Conservation (phyloP, 1,284 basidiomycete genomes). For the Serendipita sp. region DNA sequence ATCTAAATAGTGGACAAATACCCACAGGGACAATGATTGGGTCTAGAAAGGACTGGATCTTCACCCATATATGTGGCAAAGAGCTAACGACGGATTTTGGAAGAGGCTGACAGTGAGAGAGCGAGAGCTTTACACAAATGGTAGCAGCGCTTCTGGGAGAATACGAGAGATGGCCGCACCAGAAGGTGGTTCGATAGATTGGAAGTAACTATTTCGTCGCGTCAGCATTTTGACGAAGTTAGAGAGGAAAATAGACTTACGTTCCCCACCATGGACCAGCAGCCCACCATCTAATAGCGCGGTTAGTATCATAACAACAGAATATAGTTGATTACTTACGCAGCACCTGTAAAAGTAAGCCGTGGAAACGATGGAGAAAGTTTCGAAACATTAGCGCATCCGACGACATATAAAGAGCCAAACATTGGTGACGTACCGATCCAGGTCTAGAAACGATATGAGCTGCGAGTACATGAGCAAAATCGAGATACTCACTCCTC, state of each 20-base stretch:
- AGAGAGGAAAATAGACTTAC: background rate
- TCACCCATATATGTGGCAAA: no score
- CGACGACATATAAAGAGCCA: background rate
- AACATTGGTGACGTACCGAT: background rate
- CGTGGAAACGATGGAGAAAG: no score
- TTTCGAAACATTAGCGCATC: background rate
- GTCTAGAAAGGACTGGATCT: no score
- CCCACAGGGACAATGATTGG: no score
- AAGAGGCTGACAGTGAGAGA: no score
- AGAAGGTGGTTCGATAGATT: constrained; percentile 47
- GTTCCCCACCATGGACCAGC: constrained; percentile 5
- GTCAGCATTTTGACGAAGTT: constrained; percentile 2
- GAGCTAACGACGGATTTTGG: no score
- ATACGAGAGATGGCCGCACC: constrained; percentile 37
- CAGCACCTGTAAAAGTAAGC: no score
- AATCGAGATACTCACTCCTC: background rate
- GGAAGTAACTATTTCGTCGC: constrained; percentile 29
- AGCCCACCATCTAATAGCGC: background rate
- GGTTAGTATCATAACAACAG: no score
- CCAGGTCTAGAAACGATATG: background rate
- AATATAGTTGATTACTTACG: no score
- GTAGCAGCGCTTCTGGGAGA: constrained; percentile 24
- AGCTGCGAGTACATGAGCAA: background rate
- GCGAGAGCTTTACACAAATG: background rate
- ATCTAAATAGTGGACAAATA: no score